Conservation (phyloP, 805 yeast genomes). For the Starmerella tilneyi region DNA sequence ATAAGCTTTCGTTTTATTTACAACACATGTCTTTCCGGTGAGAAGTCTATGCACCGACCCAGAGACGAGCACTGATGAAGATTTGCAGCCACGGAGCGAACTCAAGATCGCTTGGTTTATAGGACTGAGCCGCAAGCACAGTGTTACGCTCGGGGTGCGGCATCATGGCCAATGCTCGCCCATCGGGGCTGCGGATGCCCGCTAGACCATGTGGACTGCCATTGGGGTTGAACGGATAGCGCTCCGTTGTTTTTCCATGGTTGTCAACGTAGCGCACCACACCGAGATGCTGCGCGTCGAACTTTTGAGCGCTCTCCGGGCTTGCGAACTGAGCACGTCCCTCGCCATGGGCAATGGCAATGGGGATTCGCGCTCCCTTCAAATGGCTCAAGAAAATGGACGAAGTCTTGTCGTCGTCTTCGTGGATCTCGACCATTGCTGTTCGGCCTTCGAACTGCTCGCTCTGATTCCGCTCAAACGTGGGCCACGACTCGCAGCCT, state of each 20-base stretch:
- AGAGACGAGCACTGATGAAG: slow-evolving; percentile 84
- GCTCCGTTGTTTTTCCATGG: slow-evolving; percentile 72
- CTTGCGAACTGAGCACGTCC: slow-evolving; percentile 71
- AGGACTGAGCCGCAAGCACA: slow-evolving; percentile 80
- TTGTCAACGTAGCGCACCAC: slow-evolving; percentile 81
- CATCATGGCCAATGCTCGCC: slow-evolving; percentile 96
- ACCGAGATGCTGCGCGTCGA: slow-evolving; percentile 42
- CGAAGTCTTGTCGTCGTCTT: slow-evolving; percentile 28
- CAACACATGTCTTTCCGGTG: neutral
- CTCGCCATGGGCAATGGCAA: slow-evolving; percentile 98
- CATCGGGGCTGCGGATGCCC: slow-evolving; percentile 81
- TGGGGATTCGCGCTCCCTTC: slow-evolving; percentile 90
- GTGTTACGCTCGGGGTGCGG: slow-evolving; percentile 97
- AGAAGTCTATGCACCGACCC: slow-evolving; percentile 46
- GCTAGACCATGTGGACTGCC: slow-evolving; percentile 91
- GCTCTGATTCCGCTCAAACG: slow-evolving; percentile 78
- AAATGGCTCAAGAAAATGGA: slow-evolving; percentile 74
- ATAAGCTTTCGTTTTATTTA: slow-evolving; percentile 1
- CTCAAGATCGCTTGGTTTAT: slow-evolving; percentile 51
- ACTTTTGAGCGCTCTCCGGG: slow-evolving; percentile 38
- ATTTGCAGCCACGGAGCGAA: slow-evolving; percentile 83
- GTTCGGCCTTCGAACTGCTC: slow-evolving; percentile 97
- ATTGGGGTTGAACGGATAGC: slow-evolving; percentile 90
- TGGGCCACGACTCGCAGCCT: slow-evolving; percentile 92
- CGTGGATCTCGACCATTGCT: slow-evolving; percentile 67